Conservation (phyloP, 1,284 basidiomycete species). For the Cryptococcus sp. region DNA sequence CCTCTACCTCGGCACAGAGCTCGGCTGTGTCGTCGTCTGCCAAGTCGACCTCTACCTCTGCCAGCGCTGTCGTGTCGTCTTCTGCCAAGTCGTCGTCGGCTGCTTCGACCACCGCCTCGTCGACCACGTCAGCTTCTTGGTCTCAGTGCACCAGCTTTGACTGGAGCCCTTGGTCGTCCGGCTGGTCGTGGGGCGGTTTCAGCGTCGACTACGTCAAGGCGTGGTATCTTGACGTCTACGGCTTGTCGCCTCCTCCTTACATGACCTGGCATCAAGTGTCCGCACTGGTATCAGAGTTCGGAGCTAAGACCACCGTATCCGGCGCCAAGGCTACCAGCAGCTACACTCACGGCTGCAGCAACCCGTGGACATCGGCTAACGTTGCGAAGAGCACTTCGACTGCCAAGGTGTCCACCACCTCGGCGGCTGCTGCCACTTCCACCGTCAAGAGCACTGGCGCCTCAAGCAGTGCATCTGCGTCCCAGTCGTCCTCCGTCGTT, state of each 20-base stretch:
- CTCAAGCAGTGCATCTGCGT: constrained; percentile 10
- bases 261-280: constrained; percentile 26
- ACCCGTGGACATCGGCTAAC: constrained; percentile 23
- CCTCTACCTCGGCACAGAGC: not conserved
- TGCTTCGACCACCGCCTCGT: not conserved
- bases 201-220: constrained; percentile 25
- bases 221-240: constrained; percentile 27
- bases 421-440: constrained; percentile 10
- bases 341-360: constrained; percentile 23
- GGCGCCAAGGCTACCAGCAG: constrained; percentile 16
- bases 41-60: constrained; percentile 6
- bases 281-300: constrained; percentile 21
- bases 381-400: constrained; percentile 7
- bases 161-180: constrained; percentile 14
- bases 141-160: constrained; percentile 11
- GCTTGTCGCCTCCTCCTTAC: constrained; percentile 22
- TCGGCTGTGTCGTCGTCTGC: constrained; percentile 12
- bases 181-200: constrained; percentile 25
- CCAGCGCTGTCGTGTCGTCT: too few relatives aligned
- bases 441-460: constrained; percentile 4
- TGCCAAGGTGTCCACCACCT: constrained; percentile 9
- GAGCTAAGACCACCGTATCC: constrained; percentile 14
- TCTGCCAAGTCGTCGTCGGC: not conserved
- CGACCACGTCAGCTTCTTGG: not conserved
- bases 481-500: constrained; percentile 4